Base-by-base conservation (phyloP, 2,329 filamentous ascomycete genomes). In the Xylariaceae sp. region DNA sequence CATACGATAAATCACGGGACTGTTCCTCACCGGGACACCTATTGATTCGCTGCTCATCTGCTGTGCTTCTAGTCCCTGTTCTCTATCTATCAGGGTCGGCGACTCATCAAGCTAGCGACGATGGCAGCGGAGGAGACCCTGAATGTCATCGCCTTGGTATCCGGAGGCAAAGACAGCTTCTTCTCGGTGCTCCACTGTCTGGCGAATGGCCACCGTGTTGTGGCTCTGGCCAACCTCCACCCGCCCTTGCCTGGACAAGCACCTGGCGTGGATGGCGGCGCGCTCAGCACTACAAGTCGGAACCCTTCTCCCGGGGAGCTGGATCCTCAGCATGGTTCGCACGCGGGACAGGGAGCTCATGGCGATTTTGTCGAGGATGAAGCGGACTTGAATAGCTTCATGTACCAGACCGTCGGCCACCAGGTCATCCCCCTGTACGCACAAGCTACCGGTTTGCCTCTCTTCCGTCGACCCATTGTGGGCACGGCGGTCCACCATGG, bases 401-500 rank as follows among this genome's bases (percentile, higher is more conserved):
- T 98, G 93, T 98, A 97, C 72, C 93, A 98, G 71, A 98, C 93
- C 3, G 87, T 96, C 45, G 93, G 93, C 11, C 89, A 97, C 65
- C 76, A 81, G 43, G 72, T 96, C 15, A 84, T 97, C 43, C 89
- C 90, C 2, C 75, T 95, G 13, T 97, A 96, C 61, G 82, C 83
- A 45, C 65, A 78, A 36, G 89, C 88, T 26, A 81, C 95, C 2
- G 81, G 76, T 0, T 73, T 97, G 26, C 91, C 91, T 18, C 73
- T 98, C 2, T 96, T 93, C 64, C 83, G 93, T 16, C 79, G 83
- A 53, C 71, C 80, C 39, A 96, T 97, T 52, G 60, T 64, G 2
- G 93, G 91, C 31, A 70, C 67, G 4, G 85, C 88, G 1, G 74
- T 85, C 17, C 81, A 89, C 55, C 81, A 79, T 29, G 78, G 76